phyloP scores from a whole-genome alignment of 2,329 filamentous ascomycete genomes.

The Sclerotinia spermophila region DNA sequence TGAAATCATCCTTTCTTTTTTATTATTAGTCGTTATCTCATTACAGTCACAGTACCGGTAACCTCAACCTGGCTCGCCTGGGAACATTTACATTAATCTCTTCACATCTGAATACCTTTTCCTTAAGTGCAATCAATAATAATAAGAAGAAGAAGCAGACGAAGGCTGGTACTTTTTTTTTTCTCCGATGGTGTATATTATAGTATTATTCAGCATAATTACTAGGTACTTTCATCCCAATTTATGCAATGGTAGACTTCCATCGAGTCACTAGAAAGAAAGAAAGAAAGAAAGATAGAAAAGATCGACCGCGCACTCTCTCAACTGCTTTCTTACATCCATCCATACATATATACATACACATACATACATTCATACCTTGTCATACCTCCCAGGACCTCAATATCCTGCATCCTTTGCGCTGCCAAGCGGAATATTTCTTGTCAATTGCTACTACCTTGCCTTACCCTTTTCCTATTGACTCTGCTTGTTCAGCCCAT shows the following conservation, averaged over 20 bases:
- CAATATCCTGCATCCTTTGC: slow-evolving; percentile 4
- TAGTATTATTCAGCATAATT: background rate
- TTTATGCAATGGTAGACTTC: slow-evolving; percentile 2
- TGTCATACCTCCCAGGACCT: slow-evolving; percentile 1
- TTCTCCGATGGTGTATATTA: background rate
- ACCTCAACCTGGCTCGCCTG: too few relatives aligned
- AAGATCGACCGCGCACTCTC: background rate
- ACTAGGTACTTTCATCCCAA: background rate
- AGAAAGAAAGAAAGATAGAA: background rate
- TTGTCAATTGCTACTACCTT: background rate
- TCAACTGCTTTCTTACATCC: background rate
- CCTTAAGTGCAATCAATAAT: background rate
- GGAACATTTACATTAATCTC: too few relatives aligned
- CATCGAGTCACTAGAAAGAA: background rate
- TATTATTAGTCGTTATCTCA: background rate
- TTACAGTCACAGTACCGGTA: background rate
- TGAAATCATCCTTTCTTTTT: background rate
- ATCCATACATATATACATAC: background rate
- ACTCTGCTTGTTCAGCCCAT: background rate
- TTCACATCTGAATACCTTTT: background rate
- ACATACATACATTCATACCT: background rate
- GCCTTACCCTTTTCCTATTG: background rate
- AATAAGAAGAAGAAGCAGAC: background rate
- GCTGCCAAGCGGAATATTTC: slow-evolving; percentile 10
- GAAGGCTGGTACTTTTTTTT: background rate